Evolutionary conservation across 1,284 basidiomycete genomes (phyloP).

Genomic region (Tylopilus orsonianus): DNA sequence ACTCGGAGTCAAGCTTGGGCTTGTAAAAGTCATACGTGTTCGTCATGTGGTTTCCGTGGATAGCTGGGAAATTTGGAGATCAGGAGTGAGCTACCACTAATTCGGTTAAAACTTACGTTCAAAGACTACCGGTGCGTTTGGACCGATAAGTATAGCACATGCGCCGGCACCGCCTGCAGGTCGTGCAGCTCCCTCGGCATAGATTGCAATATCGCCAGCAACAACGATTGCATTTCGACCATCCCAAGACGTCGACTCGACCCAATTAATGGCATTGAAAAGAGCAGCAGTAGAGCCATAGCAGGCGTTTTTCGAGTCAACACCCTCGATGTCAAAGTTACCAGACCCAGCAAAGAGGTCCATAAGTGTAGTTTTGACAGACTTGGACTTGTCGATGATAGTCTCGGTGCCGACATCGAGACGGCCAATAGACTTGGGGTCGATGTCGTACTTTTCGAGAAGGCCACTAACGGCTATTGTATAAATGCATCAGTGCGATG

Average conservation of each 20-base stretch:
- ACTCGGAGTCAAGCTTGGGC: slow-evolving; percentile 89
- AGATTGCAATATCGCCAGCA: slow-evolving; percentile 96
- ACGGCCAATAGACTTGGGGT: slow-evolving; percentile 94
- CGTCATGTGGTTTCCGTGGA: slow-evolving; percentile 96
- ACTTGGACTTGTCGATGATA: slow-evolving; percentile 99
- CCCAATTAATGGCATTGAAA: slow-evolving; percentile 98
- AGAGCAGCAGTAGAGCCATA: slow-evolving; percentile 98
- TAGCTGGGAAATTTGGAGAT: slow-evolving; percentile 55
- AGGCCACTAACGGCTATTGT: slow-evolving; percentile 77
- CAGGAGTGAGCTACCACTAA: slow-evolving; percentile 9
- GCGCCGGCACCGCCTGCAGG: slow-evolving; percentile 98
- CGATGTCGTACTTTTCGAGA: slow-evolving; percentile 93
- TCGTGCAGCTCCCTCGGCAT: slow-evolving; percentile 93
- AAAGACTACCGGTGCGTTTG: slow-evolving; percentile 91
- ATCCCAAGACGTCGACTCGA: slow-evolving; percentile 97
- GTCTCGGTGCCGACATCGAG: slow-evolving; percentile 99
- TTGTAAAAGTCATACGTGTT: slow-evolving; percentile 99
- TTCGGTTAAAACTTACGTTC: slow-evolving; percentile 74
- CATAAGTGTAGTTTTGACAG: slow-evolving; percentile 98
- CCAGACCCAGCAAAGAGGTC: slow-evolving; percentile 91
- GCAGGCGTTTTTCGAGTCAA: slow-evolving; percentile 99
- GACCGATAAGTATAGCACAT: slow-evolving; percentile 92
- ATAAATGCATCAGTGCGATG: slow-evolving; percentile 6
- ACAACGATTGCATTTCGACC: slow-evolving; percentile 98
- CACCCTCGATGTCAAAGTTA: slow-evolving; percentile 97